phyloP scores from a whole-genome alignment of 768 basidiomycete genomes.

The Mycena pura region DNA sequence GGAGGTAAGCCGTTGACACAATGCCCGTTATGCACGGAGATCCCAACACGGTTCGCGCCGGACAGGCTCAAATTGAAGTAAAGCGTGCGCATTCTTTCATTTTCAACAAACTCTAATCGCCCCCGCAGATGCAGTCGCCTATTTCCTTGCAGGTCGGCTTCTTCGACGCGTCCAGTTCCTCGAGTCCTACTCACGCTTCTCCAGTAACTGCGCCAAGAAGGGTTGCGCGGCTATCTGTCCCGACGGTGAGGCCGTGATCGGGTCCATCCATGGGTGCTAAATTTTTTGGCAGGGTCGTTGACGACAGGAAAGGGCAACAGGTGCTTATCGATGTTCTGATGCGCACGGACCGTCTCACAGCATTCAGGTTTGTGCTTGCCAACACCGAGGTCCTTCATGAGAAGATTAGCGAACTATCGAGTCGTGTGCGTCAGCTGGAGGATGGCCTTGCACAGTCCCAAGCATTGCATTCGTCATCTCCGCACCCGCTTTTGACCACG shows the following conservation, averaged over 20 bases:
- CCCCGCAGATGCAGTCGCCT: slow-evolving; percentile 61
- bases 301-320: slow-evolving; percentile 79
- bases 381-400: slow-evolving; percentile 75
- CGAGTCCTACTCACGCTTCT: neutral
- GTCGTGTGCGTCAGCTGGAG: slow-evolving; percentile 71
- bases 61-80: slow-evolving; percentile 76
- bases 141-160: slow-evolving; percentile 66
- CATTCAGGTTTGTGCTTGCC: slow-evolving; percentile 67
- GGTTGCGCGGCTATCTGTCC: slow-evolving; percentile 71
- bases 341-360: slow-evolving; percentile 6
- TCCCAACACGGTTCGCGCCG: slow-evolving; percentile 14
- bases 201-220: slow-evolving; percentile 64
- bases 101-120: slow-evolving; percentile 12
- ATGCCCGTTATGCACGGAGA: slow-evolving; percentile 20
- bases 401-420: slow-evolving; percentile 67
- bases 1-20: slow-evolving; percentile 46
- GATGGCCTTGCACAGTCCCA: slow-evolving; percentile 67
- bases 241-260: slow-evolving; percentile 48
- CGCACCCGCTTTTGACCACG: slow-evolving; percentile 65
- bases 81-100: slow-evolving; percentile 33
- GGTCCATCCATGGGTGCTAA: slow-evolving; percentile 13
- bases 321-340: slow-evolving; percentile 38
- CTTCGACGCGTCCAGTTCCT: slow-evolving; percentile 7
- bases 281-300: slow-evolving; percentile 56
- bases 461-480: slow-evolving; percentile 49